A percentile compares a stretch with the other conserved stretches of the same genome.
Conservation (phyloP, 2,329 filamentous ascomycete species). For the Trichoderma pleuroti region DNA sequence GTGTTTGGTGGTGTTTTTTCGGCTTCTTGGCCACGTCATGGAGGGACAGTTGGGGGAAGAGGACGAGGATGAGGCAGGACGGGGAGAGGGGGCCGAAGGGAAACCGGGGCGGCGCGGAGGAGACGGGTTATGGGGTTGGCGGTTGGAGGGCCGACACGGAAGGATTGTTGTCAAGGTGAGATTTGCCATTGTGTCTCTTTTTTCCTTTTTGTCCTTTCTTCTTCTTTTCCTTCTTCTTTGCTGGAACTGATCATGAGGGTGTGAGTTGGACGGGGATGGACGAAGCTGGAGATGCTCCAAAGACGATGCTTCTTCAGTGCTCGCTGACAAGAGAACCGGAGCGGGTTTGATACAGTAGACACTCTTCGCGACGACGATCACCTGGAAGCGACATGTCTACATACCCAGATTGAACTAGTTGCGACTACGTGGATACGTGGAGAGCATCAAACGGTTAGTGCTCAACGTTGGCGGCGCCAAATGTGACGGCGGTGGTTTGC, state of each 20-base stretch:
- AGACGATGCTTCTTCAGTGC: background rate
- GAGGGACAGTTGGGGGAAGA: background rate
- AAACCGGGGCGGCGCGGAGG: constrained; percentile 4
- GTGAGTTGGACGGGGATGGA: background rate
- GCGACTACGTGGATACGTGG: background rate
- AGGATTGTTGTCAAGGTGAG: background rate
- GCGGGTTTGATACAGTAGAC: background rate
- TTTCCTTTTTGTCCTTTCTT: background rate
- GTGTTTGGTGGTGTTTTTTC: background rate
- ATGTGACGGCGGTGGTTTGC: constrained; percentile 6
- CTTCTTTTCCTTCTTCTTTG: background rate
- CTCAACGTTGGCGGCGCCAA: background rate
- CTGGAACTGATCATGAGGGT: background rate
- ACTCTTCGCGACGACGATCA: background rate
- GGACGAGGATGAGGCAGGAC: background rate
- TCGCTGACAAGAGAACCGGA: background rate
- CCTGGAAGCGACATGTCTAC: background rate
- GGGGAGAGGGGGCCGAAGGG: background rate
- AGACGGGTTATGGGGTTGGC: background rate
- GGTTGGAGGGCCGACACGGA: background rate
- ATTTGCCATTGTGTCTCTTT: background rate
- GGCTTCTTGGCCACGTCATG: background rate
- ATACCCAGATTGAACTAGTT: background rate
- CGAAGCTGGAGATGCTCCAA: background rate
- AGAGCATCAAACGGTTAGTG: background rate